Evolutionary conservation across 495 filamentous ascomycete species (phyloP).

Genomic region (Tuber indicum): DNA sequence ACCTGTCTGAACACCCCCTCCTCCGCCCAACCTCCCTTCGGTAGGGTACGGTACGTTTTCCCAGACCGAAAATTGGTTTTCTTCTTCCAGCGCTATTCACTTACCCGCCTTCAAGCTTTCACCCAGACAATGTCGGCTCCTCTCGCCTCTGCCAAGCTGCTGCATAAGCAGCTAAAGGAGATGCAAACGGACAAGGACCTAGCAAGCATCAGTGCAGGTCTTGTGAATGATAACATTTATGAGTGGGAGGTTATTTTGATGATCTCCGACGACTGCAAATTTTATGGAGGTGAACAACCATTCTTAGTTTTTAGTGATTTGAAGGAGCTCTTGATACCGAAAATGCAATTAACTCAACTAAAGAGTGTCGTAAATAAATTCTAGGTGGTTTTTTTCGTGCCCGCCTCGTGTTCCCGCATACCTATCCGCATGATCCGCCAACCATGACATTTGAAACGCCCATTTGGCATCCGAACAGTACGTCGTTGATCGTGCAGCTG

Average conservation of each 20-base stretch:
- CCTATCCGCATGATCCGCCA: constrained; percentile 89
- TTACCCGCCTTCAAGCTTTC: constrained; percentile 13
- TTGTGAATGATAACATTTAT: constrained; percentile 85
- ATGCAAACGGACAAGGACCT: constrained; percentile 90
- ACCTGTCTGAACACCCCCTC: constrained; percentile 13
- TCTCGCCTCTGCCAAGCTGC: constrained; percentile 35
- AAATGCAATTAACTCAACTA: constrained; percentile 2
- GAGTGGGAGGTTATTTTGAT: constrained; percentile 99
- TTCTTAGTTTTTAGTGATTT: constrained; percentile 3
- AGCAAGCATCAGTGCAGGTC: constrained; percentile 84
- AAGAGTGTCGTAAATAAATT: neutral
- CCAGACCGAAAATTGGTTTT: constrained; percentile 13
- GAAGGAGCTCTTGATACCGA: neutral
- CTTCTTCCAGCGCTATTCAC: constrained; percentile 14
- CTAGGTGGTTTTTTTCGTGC: constrained; percentile 82
- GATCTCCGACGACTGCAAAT: constrained; percentile 93
- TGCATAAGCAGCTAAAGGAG: constrained; percentile 68
- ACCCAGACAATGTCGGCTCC: constrained; percentile 30
- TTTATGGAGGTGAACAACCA: constrained; percentile 65
- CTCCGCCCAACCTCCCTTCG: neutral
- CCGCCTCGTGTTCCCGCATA: constrained; percentile 87
- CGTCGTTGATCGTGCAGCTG: constrained; percentile 31
- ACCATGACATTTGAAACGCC: constrained; percentile 90
- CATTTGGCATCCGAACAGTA: constrained; percentile 96
- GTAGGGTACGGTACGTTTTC: neutral